Evolutionary conservation across 441 rosid genomes (phyloP), one percentile per base, ranked within the genome.

Genomic region (Croton laevigatus): DNA sequence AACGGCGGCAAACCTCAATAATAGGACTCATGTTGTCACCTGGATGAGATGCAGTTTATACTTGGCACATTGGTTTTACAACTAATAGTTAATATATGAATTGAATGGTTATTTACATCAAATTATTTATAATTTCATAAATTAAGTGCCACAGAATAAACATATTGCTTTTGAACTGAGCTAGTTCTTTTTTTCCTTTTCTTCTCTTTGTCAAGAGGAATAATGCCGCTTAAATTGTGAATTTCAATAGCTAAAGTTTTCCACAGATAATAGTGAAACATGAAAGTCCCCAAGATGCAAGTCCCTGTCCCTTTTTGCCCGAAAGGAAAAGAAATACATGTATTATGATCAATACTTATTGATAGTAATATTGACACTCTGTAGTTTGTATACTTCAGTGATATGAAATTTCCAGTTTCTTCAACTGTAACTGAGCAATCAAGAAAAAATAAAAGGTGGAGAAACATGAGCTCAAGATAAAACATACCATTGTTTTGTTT

Each of bases 1-100:
- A 92, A 19, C 97, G 97, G 65, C 94, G 89, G 82, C 85, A 82
- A 76, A 94, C 91, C 97, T 94, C 98, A 62, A 81, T 85, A 83
- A 87, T 81, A 85, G 83, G 84, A 83, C 70, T 75, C 77, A 88
- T 83, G 78, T 81, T 83, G 70, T 82, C 88, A 81, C 83, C 85
- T 74, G 76, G 81, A 88, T 86, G 84, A 77, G 86, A 83, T 75
- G 94, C 83, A 72, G 82, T 80, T 79, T 89, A 27, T 27, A 27
- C 32, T 94, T 88, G 96, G 81, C 81, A 74, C 79, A 84, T 74
- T 74, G 67, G 53, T 76, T 85, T 76, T 86, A 90, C 76, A 73
- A 55, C 52, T 20, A 72, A 65, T 38, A 42, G 59, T 38, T 55
- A 36, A 37, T 42, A 58, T 13, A 63, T 23, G 51, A 19, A 59